Base-by-base conservation (phyloP, 305 asterid genomes). In the Fraxinus floribunda region DNA sequence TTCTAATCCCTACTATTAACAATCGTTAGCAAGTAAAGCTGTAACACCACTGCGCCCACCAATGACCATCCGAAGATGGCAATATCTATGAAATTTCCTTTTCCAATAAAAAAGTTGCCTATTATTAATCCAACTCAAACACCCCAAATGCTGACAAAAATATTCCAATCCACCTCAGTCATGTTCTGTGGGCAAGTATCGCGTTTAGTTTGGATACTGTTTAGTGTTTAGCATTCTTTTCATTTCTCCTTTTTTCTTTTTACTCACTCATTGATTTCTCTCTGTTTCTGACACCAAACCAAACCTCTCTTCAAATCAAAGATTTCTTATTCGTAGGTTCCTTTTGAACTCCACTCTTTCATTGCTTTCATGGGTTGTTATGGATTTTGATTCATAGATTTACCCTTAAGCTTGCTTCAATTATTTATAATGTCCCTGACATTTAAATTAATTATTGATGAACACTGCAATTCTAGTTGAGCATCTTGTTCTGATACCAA, bases 261-360 rank as follows among this genome's bases (percentile, higher is more conserved):
- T 55, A 32, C 80, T 83, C 60, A 34, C 41, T 36, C 68, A 11
- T 46, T 36, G 34, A 78, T 83, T 72, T 79, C 85, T 55, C 66
- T 85, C 84, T 75, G 77, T 85, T 70, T 82, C 91, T 82, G 92
- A 85, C 91, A 88, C 92, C 93, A 85, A 89, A 90, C 88, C 46
- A 30, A 71, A 81, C 92, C 81, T 87, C 90, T 90, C 94, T 95
- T 95, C 91, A 88, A 92, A 90, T 90, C 92, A 86, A 95, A 94
- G 94, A 84, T 92, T 91, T 85, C 83, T 71, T 84, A 75, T 82
- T 79, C 44, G 86, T 80, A 78, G 85, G 75, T 85, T 75, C 68
- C 86, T 87, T 88, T 78, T 77, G 44, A 71, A 83, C 88, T 82
- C 77, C 86, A 79, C 80, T 86, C 86, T 80, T 34, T 75, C 88